Evolutionary conservation across 1,284 basidiomycete species (phyloP).

Genomic region (Meira nashicola): DNA sequence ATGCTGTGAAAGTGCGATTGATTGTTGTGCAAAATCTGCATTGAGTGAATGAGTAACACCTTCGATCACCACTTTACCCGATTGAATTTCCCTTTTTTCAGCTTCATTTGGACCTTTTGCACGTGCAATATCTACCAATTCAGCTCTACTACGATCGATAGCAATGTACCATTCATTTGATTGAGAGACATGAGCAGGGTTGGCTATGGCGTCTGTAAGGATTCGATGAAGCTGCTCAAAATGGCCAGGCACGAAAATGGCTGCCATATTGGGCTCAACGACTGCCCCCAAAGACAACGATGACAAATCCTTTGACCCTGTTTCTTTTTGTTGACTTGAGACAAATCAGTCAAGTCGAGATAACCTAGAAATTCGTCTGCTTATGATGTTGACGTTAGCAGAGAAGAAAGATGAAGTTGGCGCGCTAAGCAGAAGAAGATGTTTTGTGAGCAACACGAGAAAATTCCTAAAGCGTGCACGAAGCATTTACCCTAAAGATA

Average conservation of each 20-base stretch:
- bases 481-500: too few species aligned
- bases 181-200: constrained; percentile 27
- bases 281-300: too few species aligned
- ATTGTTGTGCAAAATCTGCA: constrained; percentile 46
- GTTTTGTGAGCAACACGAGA: too few species aligned
- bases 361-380: too few species aligned
- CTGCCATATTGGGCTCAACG: constrained; percentile 12
- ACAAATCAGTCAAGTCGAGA: too few species aligned
- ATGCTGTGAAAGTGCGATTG: constrained; percentile 39
- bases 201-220: constrained; percentile 31
- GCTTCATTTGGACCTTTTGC: constrained; percentile 32
- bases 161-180: constrained; percentile 47
- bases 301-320: too few species aligned
- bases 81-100: constrained; percentile 47
- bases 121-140: constrained; percentile 40
- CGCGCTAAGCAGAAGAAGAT: too few species aligned
- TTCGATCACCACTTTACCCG: constrained; percentile 42
- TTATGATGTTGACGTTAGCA: too few species aligned
- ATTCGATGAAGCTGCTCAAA: constrained; percentile 43
- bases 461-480: too few species aligned
- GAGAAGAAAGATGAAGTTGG: too few species aligned
- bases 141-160: constrained; percentile 37
- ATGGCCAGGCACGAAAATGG: constrained; percentile 35
- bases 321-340: too few species aligned
- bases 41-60: constrained; percentile 40